Percentiles rank a stretch among this genome's conserved stretches.
Evolutionary conservation across 176 grass and related monocot species (phyloP).

Genomic region (Raddia distichophylla): DNA sequence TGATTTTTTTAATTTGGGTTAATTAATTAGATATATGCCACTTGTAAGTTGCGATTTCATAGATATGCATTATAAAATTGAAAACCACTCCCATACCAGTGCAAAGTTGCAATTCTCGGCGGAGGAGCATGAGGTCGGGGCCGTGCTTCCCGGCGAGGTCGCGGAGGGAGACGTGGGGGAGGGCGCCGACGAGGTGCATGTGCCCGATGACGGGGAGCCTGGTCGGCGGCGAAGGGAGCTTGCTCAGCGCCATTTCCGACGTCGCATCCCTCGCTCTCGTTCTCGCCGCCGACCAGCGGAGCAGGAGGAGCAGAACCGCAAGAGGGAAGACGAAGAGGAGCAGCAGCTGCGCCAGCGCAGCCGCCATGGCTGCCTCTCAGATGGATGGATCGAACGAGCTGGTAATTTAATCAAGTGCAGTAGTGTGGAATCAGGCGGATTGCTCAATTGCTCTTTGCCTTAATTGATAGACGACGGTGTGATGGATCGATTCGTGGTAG

Average conservation of each 20-base stretch:
- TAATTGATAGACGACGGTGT: too few species aligned
- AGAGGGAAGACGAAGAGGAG: not conserved
- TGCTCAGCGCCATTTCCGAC: not conserved
- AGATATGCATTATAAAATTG: too few species aligned
- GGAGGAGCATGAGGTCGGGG: constrained; percentile 47
- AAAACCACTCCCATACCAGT: too few species aligned
- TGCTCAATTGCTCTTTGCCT: too few species aligned
- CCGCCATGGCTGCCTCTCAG: too few species aligned
- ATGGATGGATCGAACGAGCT: too few species aligned
- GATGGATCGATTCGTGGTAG: too few species aligned
- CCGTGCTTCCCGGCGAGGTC: constrained; percentile 33
- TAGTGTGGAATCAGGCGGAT: too few species aligned
- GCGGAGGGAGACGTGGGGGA: constrained; percentile 44
- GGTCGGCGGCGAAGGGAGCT: constrained; percentile 41
- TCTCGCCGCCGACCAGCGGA: not conserved
- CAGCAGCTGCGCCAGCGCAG: not conserved
- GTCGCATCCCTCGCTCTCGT: not conserved
- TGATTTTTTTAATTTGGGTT: too few species aligned
- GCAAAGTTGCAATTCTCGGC: not conserved
- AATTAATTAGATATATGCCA: too few species aligned
- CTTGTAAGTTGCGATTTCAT: too few species aligned
- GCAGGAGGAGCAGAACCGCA: not conserved
- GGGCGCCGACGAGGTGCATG: constrained; percentile 49
- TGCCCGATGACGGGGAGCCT: constrained; percentile 49
- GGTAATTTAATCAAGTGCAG: too few species aligned